Evolutionary conservation across 257 asterid genomes (phyloP).

Genomic region (Nicotiana benthamiana): DNA sequence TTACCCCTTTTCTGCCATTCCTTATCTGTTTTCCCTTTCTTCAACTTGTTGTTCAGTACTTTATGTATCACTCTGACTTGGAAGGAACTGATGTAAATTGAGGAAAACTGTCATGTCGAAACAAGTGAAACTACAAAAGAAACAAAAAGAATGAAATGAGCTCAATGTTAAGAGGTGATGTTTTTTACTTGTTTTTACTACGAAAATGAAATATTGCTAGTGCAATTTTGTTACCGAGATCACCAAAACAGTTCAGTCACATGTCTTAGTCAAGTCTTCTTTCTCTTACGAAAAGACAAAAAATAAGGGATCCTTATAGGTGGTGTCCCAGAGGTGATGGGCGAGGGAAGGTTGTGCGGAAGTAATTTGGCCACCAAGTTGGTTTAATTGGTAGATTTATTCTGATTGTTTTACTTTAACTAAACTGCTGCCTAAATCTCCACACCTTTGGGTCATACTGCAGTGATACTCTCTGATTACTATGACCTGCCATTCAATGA

Average conservation of each 20-base stretch:
- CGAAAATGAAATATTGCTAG: background rate
- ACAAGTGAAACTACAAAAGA: background rate
- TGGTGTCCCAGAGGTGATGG: background rate
- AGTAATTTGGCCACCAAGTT: background rate
- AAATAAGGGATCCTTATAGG: background rate
- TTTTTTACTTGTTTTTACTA: background rate
- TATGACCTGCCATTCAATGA: conserved; percentile 96
- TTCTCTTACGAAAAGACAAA: background rate
- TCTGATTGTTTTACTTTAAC: conserved; percentile 3
- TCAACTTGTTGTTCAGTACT: background rate
- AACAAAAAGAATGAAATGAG: background rate
- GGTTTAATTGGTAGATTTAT: no score
- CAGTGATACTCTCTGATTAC: conserved; percentile 93
- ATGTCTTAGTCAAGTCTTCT: background rate
- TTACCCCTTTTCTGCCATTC: background rate
- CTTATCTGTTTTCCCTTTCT: background rate
- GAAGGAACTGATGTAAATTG: background rate
- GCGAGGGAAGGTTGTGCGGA: no score
- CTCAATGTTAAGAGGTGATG: background rate
- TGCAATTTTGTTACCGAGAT: background rate
- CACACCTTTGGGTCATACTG: conserved; percentile 19
- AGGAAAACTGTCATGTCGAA: background rate
- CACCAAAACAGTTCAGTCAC: background rate
- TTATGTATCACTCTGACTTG: background rate
- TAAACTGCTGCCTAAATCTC: background rate